Conservation (phyloP, 2,329 filamentous ascomycete species). For the Venturia oleaginea region DNA sequence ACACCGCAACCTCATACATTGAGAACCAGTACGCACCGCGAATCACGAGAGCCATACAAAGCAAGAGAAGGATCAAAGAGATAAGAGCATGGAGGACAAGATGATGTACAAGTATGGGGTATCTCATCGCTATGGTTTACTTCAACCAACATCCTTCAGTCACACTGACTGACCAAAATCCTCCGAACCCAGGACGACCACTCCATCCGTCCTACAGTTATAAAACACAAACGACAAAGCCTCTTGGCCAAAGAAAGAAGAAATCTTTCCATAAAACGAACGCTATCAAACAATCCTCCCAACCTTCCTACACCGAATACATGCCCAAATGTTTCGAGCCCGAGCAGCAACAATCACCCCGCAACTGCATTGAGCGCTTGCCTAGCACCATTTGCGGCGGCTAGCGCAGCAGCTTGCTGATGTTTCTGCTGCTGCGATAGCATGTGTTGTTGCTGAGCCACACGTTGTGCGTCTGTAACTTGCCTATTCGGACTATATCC, state of each 20-base stretch:
- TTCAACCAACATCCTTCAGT: background rate
- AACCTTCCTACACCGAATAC: background rate
- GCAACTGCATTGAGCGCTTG: background rate
- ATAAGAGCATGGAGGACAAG: background rate
- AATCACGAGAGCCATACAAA: background rate
- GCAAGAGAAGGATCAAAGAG: background rate
- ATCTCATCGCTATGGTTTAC: conserved; percentile 4
- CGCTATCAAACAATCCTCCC: conserved; percentile 5
- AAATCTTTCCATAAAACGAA: background rate
- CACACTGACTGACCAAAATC: background rate
- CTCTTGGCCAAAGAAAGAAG: background rate
- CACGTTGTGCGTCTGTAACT: background rate
- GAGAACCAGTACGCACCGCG: background rate
- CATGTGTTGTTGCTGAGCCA: conserved; percentile 2
- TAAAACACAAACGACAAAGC: background rate
- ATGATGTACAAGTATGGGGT: background rate
- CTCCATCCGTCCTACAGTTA: background rate
- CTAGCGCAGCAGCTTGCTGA: conserved; percentile 8
- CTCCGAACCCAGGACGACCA: background rate
- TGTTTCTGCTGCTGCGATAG: background rate
- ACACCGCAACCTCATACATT: background rate
- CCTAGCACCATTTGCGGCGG: background rate
- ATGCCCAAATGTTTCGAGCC: background rate
- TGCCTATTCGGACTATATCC: conserved; percentile 7
- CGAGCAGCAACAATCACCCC: background rate